Percentiles rank a stretch among this genome's conserved stretches.
These are phyloP conservation scores for Macroventuria anomochaeta DNA, from an alignment of 2,329 filamentous ascomycete genomes.

Conservation along the genomic window DNA sequence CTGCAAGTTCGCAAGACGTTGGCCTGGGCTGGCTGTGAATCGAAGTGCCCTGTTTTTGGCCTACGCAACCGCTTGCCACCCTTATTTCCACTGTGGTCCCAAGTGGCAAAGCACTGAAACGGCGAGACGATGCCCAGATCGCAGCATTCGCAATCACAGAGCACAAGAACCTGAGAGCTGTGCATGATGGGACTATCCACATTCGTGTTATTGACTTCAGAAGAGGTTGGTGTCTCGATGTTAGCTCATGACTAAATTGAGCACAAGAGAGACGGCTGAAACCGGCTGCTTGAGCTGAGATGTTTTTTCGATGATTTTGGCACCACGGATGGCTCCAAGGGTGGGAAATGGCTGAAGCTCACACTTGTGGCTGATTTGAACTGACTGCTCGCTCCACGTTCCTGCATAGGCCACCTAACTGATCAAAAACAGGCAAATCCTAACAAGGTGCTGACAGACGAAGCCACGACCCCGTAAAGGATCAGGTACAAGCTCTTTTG, in stretches of 20 bases:
- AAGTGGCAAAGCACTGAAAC: constrained; percentile 12
- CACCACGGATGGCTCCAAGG: not conserved
- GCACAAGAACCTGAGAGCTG: not conserved
- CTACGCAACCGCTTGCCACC: not conserved
- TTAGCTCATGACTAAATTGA: constrained; percentile 1
- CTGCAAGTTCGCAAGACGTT: not conserved
- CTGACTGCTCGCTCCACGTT: constrained; percentile 6
- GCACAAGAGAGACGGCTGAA: not conserved
- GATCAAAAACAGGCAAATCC: constrained; percentile 5
- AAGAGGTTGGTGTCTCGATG: not conserved
- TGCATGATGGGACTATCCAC: not conserved
- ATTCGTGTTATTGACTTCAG: not conserved
- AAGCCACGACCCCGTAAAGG: not conserved
- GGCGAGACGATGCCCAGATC: constrained; percentile 1
- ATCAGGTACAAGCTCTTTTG: constrained; percentile 4
- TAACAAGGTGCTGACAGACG: constrained; percentile 2
- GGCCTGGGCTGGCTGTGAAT: not conserved
- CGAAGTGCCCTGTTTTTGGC: not conserved
- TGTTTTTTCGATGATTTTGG: not conserved
- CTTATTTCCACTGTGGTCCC: not conserved
- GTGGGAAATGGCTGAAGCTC: not conserved
- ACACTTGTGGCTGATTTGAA: constrained; percentile 5
- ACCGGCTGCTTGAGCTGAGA: not conserved
- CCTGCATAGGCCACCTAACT: constrained; percentile 9
- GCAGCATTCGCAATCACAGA: not conserved